A percentile compares a stretch with the other conserved stretches of the same genome.
Evolutionary conservation across 768 basidiomycete species (phyloP).

Genomic region (Boletus edulis): DNA sequence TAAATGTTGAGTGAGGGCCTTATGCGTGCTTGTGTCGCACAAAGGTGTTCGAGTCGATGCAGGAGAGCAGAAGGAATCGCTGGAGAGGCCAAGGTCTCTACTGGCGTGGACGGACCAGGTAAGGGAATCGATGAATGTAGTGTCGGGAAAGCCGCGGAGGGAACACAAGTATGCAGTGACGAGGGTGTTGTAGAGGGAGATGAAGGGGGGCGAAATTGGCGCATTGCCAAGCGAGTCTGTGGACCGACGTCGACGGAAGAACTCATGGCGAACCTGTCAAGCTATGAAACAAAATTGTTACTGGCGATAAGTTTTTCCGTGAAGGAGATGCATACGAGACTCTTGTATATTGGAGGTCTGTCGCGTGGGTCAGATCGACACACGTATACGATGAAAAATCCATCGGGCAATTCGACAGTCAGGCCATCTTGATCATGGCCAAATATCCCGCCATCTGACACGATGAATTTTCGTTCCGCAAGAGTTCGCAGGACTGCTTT

Average conservation of each 20-base stretch:
- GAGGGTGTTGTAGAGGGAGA: conserved; percentile 24
- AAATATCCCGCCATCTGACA: conserved; percentile 29
- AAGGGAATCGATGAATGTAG: conserved; percentile 10
- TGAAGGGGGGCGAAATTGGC: conserved; percentile 32
- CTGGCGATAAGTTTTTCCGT: background rate
- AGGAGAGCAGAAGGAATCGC: conserved; percentile 34
- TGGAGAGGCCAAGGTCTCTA: conserved; percentile 14
- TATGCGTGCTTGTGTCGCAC: conserved; percentile 40
- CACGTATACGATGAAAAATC: conserved; percentile 72
- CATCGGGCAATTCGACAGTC: conserved; percentile 47
- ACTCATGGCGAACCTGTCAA: conserved; percentile 81
- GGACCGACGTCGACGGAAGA: conserved; percentile 53
- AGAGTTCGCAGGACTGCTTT: conserved; percentile 54
- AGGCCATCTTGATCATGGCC: conserved; percentile 26
- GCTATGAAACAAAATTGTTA: conserved; percentile 37
- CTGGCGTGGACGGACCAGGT: conserved; percentile 28
- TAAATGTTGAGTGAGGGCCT: conserved; percentile 58
- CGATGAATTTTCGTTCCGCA: conserved; percentile 46
- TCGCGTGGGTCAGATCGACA: conserved; percentile 63
- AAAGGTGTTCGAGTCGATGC: conserved; percentile 26
- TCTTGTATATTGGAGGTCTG: conserved; percentile 62
- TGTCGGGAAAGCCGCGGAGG: conserved; percentile 28
- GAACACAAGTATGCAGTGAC: conserved; percentile 27
- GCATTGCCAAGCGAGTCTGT: conserved; percentile 34
- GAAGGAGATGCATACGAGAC: conserved; percentile 49